Evolutionary conservation across 345 rosid genomes (phyloP).

Genomic region (Lepidium didymum): DNA sequence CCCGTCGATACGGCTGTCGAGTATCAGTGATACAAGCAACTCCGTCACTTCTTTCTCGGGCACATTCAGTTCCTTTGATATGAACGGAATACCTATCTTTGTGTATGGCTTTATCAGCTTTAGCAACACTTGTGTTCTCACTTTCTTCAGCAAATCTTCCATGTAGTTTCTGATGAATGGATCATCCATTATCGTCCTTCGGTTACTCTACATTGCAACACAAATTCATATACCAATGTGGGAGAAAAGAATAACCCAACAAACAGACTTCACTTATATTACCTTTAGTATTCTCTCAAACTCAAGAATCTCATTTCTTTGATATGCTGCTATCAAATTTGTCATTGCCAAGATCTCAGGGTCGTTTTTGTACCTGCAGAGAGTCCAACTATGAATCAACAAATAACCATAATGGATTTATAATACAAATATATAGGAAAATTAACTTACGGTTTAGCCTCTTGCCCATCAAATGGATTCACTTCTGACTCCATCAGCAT

Average conservation of each 20-base stretch:
- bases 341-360: constrained; percentile 99
- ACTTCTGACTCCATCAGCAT: constrained; percentile 99
- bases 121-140: constrained; percentile 93
- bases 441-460: constrained; percentile 91
- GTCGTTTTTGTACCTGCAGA: constrained; percentile 84
- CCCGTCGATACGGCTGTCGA: constrained; percentile 90
- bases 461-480: constrained; percentile 98
- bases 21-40: constrained; percentile 73
- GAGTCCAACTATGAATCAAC: neutral
- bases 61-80: constrained; percentile 92
- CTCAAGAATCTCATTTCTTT: constrained; percentile 92
- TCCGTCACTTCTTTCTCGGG: constrained; percentile 95
- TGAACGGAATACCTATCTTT: constrained; percentile 85
- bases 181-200: constrained; percentile 97
- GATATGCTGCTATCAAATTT: constrained; percentile 93
- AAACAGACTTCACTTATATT: neutral
- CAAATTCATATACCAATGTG: neutral
- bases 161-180: constrained; percentile 93
- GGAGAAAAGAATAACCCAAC: neutral
- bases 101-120: constrained; percentile 98
- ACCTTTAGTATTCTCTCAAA: constrained; percentile 98
- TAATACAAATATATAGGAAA: neutral
- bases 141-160: constrained; percentile 94
- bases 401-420: neutral
- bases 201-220: constrained; percentile 54